Percentiles rank a stretch among this genome's conserved stretches.
These are phyloP conservation scores for Singerocomus inundabilis DNA, from an alignment of 1,284 basidiomycete species.

Conservation along the genomic window DNA sequence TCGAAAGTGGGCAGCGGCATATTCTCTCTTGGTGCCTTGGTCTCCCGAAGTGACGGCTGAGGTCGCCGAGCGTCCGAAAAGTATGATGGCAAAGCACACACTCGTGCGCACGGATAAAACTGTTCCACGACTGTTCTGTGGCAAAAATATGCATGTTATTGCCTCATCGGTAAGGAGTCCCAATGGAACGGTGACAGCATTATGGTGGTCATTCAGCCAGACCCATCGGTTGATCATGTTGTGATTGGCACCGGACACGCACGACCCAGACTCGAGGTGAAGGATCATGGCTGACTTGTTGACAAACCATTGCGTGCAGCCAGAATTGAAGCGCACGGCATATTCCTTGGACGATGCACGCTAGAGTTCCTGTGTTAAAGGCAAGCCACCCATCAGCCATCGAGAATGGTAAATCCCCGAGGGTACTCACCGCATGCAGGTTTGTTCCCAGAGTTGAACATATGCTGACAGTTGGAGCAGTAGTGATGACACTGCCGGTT, in stretches of 20 bases:
- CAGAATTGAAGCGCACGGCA: constrained; percentile 39
- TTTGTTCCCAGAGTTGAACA: constrained; percentile 41
- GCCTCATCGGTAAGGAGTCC: constrained; percentile 34
- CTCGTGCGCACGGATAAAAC: constrained; percentile 38
- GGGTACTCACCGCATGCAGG: constrained; percentile 25
- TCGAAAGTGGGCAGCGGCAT: constrained; percentile 42
- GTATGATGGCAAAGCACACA: constrained; percentile 51
- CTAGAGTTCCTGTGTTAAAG: constrained; percentile 40
- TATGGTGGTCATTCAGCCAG: constrained; percentile 32
- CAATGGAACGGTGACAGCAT: constrained; percentile 37
- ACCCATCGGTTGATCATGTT: constrained; percentile 35
- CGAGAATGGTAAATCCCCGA: not conserved
- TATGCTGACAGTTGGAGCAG: constrained; percentile 43
- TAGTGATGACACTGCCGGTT: constrained; percentile 48
- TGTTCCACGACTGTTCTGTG: constrained; percentile 46
- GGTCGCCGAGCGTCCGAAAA: constrained; percentile 36
- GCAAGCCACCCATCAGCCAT: not conserved
- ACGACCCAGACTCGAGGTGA: constrained; percentile 47
- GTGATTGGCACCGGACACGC: constrained; percentile 40
- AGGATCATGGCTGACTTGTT: constrained; percentile 44
- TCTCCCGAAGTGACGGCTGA: constrained; percentile 55
- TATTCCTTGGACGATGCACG: constrained; percentile 36
- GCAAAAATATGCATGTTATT: constrained; percentile 33
- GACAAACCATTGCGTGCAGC: constrained; percentile 42
- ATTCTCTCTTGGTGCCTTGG: constrained; percentile 45